Conservation (phyloP, 2,329 filamentous ascomycete genomes). For the Talaromyces sp. region DNA sequence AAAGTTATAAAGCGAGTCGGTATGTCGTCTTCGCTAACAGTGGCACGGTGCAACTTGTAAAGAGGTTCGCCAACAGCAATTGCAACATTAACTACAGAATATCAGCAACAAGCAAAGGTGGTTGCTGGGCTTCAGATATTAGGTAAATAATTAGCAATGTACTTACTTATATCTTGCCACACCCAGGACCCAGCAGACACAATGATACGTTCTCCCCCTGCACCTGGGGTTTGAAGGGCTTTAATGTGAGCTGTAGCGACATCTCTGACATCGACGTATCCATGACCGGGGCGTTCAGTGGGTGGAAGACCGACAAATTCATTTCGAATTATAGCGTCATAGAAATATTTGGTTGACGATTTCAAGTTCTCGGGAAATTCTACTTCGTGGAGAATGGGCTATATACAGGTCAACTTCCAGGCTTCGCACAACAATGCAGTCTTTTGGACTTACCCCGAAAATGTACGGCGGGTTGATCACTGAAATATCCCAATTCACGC, state of each 20-base stretch:
- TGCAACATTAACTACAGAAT: too few relatives aligned
- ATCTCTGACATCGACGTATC: conserved; percentile 12
- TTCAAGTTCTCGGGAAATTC: background rate
- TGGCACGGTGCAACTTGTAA: conserved; percentile 4
- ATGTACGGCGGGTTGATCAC: background rate
- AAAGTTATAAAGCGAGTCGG: background rate
- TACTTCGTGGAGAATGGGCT: background rate
- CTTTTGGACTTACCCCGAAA: background rate
- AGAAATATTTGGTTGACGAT: conserved; percentile 1
- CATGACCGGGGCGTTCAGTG: background rate
- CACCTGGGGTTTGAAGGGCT: background rate
- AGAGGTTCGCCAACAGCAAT: too few relatives aligned
- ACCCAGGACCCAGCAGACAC: conserved; percentile 9
- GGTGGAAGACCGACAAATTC: background rate
- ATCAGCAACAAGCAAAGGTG: too few relatives aligned
- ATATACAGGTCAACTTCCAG: background rate
- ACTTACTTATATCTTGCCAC: conserved; percentile 6
- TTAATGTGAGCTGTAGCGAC: conserved; percentile 10
- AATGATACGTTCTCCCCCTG: conserved; percentile 8
- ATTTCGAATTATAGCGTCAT: conserved; percentile 4
- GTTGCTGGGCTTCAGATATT: too few relatives aligned
- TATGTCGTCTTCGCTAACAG: too few relatives aligned
- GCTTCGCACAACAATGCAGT: background rate
- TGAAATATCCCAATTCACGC: background rate
- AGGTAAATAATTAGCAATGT: background rate